Percentiles rank a stretch among this genome's conserved stretches.
These are phyloP conservation scores for Monilinia laxa DNA, from an alignment of 2,329 filamentous ascomycete species.

Conservation along the genomic window DNA sequence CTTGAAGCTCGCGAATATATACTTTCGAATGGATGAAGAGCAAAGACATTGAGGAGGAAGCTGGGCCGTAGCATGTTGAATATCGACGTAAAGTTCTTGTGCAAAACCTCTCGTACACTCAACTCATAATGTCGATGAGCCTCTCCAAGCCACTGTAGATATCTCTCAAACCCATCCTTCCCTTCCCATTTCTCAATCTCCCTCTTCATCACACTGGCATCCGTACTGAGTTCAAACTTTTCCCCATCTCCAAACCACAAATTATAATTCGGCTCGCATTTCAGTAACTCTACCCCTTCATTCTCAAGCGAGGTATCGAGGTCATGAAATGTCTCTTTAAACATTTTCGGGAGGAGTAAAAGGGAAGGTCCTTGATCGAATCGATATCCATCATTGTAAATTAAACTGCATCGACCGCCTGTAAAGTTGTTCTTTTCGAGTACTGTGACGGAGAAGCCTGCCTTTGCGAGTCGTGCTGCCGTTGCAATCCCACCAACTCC, in stretches of 20 bases:
- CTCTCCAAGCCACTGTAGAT: slow-evolving; percentile 65
- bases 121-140: slow-evolving; percentile 69
- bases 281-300: slow-evolving; percentile 66
- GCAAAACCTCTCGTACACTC: slow-evolving; percentile 63
- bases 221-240: slow-evolving; percentile 63
- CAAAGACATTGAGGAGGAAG: slow-evolving; percentile 59
- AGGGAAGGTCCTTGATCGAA: slow-evolving; percentile 78
- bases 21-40: slow-evolving; percentile 68
- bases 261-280: slow-evolving; percentile 74
- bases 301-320: slow-evolving; percentile 63
- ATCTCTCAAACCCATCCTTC: slow-evolving; percentile 67
- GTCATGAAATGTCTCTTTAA: slow-evolving; percentile 67
- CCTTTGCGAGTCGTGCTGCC: slow-evolving; percentile 68
- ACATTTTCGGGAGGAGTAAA: slow-evolving; percentile 68
- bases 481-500: slow-evolving; percentile 71
- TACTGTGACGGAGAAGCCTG: slow-evolving; percentile 70
- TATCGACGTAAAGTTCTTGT: slow-evolving; percentile 64
- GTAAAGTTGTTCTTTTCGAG: slow-evolving; percentile 75
- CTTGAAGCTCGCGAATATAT: slow-evolving; percentile 64
- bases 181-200: slow-evolving; percentile 74
- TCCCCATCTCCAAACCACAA: slow-evolving; percentile 71
- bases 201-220: slow-evolving; percentile 67
- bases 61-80: slow-evolving; percentile 56
- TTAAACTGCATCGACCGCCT: slow-evolving; percentile 68
- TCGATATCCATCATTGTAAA: slow-evolving; percentile 60